phyloP scores from a whole-genome alignment of 441 rosid genomes.

The Iberis amara region DNA sequence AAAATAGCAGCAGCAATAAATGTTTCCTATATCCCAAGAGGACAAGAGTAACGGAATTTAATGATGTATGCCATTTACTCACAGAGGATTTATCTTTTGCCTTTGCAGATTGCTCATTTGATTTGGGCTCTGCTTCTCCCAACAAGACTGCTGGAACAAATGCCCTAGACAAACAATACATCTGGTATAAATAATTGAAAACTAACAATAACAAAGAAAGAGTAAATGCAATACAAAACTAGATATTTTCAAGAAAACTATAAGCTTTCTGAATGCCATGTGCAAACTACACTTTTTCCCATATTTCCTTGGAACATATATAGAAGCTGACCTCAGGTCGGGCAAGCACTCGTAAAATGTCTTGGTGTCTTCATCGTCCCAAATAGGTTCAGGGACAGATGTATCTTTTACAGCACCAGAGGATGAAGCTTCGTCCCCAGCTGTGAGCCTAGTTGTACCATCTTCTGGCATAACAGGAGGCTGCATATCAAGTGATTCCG shows the following conservation, averaged over 20 bases:
- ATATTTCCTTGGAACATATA: slow-evolving; percentile 18
- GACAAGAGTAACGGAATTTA: slow-evolving; percentile 4
- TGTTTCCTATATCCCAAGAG: slow-evolving; percentile 20
- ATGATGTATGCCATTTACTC: slow-evolving; percentile 38
- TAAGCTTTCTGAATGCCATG: background rate
- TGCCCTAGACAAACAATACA: slow-evolving; percentile 53
- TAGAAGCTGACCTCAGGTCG: slow-evolving; percentile 79
- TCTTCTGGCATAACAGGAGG: slow-evolving; percentile 99
- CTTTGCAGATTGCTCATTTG: slow-evolving; percentile 68
- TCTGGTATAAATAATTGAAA: slow-evolving; percentile 8
- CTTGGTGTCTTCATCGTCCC: slow-evolving; percentile 99
- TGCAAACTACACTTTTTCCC: slow-evolving; percentile 13
- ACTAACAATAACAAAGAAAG: background rate
- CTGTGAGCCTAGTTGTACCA: slow-evolving; percentile 87
- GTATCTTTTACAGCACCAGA: slow-evolving; percentile 77
- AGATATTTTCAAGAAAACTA: slow-evolving; percentile 14
- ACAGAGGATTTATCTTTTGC: slow-evolving; percentile 67
- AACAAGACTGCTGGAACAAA: slow-evolving; percentile 97
- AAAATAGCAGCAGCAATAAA: slow-evolving; percentile 13
- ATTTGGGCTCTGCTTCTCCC: slow-evolving; percentile 88
- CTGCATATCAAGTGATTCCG: slow-evolving; percentile 97
- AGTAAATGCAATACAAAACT: slow-evolving; percentile 8
- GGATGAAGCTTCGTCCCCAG: slow-evolving; percentile 74
- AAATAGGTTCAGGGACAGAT: slow-evolving; percentile 64
- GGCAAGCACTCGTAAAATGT: slow-evolving; percentile 94